Percentiles rank a stretch among this genome's conserved stretches.
phyloP scores from a whole-genome alignment of 2,329 filamentous ascomycete species.

The Fusarium coicis region DNA sequence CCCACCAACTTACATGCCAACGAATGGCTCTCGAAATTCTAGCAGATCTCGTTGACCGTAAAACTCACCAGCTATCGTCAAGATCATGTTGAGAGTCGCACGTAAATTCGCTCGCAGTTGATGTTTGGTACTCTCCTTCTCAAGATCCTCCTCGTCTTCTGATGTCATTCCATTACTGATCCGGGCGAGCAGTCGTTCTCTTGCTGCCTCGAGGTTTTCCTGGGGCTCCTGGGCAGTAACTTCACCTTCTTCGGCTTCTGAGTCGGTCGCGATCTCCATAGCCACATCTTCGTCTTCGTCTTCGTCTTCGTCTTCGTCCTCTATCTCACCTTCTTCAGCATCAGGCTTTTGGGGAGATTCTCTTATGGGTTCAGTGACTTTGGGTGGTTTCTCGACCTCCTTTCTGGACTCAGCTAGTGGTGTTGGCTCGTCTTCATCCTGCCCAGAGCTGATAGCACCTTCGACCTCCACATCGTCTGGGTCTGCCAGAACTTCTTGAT shows the following conservation, averaged over 20 bases:
- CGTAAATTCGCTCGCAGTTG: conserved; percentile 63
- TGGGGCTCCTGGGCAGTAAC: conserved; percentile 37
- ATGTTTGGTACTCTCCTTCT: conserved; percentile 44
- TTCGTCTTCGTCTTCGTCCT: too few relatives aligned
- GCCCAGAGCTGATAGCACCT: conserved; percentile 37
- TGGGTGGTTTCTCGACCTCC: conserved; percentile 9
- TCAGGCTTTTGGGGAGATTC: conserved; percentile 12
- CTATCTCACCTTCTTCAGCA: conserved; percentile 42
- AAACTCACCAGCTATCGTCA: conserved; percentile 86
- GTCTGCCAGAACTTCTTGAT: conserved; percentile 51
- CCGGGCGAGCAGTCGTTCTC: conserved; percentile 59
- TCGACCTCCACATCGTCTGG: conserved; percentile 47
- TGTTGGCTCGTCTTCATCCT: conserved; percentile 21
- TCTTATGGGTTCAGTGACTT: not conserved
- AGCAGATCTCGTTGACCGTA: conserved; percentile 91
- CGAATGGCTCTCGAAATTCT: conserved; percentile 74
- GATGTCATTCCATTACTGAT: conserved; percentile 48
- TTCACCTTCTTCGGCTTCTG: conserved; percentile 53
- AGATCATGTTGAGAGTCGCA: conserved; percentile 90
- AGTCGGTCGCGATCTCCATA: conserved; percentile 56
- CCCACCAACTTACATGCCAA: conserved; percentile 51
- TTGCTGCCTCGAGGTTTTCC: conserved; percentile 60
- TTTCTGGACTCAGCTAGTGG: conserved; percentile 5
- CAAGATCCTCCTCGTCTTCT: conserved; percentile 42
- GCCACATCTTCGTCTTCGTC: conserved; percentile 50